Percentiles rank a stretch among this genome's conserved stretches.
phyloP scores from a whole-genome alignment of 805 yeast genomes.

The Starmerella gropengiesseri region DNA sequence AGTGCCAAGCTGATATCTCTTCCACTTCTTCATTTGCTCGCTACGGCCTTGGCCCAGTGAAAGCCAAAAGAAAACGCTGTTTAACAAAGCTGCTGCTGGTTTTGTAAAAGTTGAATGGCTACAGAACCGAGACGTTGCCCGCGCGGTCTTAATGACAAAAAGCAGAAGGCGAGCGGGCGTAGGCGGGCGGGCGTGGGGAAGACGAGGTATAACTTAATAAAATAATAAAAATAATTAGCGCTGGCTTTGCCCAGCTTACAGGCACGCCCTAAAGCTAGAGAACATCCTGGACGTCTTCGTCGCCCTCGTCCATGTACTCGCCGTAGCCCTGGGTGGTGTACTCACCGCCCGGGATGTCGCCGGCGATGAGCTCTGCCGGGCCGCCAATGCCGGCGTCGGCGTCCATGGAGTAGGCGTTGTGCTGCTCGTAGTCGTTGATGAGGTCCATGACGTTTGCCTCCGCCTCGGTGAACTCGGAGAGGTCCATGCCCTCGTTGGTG shows the following conservation, averaged over 20 bases:
- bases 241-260: neutral
- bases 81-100: too few species aligned
- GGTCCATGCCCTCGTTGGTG: slow-evolving; percentile 93
- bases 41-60: too few species aligned
- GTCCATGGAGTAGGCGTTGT: slow-evolving; percentile 51
- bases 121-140: too few species aligned
- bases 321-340: slow-evolving; percentile 9
- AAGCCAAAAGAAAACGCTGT: too few species aligned
- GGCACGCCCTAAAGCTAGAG: neutral
- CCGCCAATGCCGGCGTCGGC: slow-evolving; percentile 7
- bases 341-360: slow-evolving; percentile 12
- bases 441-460: slow-evolving; percentile 83
- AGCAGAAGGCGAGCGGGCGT: too few species aligned
- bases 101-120: too few species aligned
- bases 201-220: slow-evolving; percentile 6
- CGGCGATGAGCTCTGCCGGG: slow-evolving; percentile 5
- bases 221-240: neutral
- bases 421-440: slow-evolving; percentile 83
- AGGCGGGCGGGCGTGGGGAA: too few species aligned
- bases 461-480: slow-evolving; percentile 86
- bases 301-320: slow-evolving; percentile 10
- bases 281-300: slow-evolving; percentile 6
- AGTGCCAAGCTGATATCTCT: too few species aligned
- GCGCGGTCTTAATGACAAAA: too few species aligned
- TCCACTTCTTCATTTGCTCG: too few species aligned